These are phyloP conservation scores for Hypoxylon sp. DNA, from an alignment of 2,329 filamentous ascomycete genomes.

Conservation along the genomic window DNA sequence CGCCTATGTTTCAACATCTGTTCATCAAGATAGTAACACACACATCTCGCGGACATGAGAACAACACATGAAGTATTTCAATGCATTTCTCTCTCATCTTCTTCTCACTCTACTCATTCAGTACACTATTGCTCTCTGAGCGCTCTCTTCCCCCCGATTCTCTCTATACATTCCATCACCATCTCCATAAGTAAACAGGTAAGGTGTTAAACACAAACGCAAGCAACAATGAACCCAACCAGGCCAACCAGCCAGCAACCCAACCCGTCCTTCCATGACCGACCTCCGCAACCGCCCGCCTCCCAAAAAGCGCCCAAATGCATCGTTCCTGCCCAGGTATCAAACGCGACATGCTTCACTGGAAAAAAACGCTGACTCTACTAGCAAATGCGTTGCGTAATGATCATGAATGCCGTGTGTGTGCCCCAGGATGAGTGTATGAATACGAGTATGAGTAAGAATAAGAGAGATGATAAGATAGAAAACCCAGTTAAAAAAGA, in stretches of 20 bases:
- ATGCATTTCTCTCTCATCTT: slow-evolving; percentile 14
- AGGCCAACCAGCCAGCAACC: not conserved
- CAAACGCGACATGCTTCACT: slow-evolving; percentile 6
- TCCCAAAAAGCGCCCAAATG: slow-evolving; percentile 11
- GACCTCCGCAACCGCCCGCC: not conserved
- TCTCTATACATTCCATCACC: slow-evolving; percentile 20
- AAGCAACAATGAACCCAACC: slow-evolving; percentile 4
- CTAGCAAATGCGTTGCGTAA: slow-evolving; percentile 30
- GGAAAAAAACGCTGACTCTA: slow-evolving; percentile 1
- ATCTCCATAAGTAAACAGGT: not conserved
- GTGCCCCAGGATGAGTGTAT: slow-evolving; percentile 12
- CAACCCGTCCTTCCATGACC: not conserved
- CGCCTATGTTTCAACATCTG: not conserved
- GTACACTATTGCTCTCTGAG: not conserved
- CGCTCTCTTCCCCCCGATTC: not conserved
- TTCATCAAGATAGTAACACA: not conserved
- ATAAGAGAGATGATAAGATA: not conserved
- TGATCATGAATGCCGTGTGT: slow-evolving; percentile 32
- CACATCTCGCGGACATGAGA: not conserved
- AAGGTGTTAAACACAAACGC: not conserved
- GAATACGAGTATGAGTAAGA: not conserved
- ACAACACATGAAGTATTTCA: slow-evolving; percentile 10
- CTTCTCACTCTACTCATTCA: not conserved
- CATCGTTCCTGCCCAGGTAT: slow-evolving; percentile 33
- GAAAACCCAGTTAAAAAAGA: not conserved